Conservation (phyloP, 805 yeast genomes). For the Saturnispora hagleri region DNA sequence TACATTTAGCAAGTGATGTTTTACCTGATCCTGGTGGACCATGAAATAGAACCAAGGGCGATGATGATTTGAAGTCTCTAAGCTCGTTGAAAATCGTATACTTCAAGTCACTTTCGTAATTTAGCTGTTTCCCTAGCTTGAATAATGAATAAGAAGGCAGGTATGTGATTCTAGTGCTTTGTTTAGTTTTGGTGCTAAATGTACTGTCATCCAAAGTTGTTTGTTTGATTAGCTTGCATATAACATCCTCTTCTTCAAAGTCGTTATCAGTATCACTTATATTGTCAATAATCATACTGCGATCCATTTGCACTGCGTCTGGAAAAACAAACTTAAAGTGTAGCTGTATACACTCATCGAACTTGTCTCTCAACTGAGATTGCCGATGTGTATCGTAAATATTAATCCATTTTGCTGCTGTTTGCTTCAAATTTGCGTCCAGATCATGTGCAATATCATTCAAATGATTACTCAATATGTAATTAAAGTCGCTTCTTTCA, state of each 20-base stretch:
- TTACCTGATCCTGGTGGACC: slow-evolving; percentile 96
- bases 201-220: not conserved
- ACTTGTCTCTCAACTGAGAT: too few relatives aligned
- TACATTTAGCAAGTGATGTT: slow-evolving; percentile 75
- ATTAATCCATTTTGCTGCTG: not conserved
- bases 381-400: not conserved
- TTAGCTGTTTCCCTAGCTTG: not conserved
- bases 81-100: not conserved
- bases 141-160: not conserved
- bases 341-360: not conserved
- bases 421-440: not conserved
- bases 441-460: not conserved
- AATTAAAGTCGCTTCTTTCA: not conserved
- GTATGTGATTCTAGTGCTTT: not conserved
- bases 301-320: not conserved
- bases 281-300: not conserved
- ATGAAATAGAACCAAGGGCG: slow-evolving; percentile 73
- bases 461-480: not conserved
- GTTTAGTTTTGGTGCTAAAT: not conserved
- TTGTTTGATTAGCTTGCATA: not conserved
- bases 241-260: not conserved
- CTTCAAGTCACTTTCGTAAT: not conserved
- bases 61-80: slow-evolving; percentile 18
- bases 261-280: not conserved
- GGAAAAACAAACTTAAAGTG: not conserved